Evolutionary conservation across 257 asterid species (phyloP), one percentile per base, ranked within the genome.

Genomic region (Ilex asprella): DNA sequence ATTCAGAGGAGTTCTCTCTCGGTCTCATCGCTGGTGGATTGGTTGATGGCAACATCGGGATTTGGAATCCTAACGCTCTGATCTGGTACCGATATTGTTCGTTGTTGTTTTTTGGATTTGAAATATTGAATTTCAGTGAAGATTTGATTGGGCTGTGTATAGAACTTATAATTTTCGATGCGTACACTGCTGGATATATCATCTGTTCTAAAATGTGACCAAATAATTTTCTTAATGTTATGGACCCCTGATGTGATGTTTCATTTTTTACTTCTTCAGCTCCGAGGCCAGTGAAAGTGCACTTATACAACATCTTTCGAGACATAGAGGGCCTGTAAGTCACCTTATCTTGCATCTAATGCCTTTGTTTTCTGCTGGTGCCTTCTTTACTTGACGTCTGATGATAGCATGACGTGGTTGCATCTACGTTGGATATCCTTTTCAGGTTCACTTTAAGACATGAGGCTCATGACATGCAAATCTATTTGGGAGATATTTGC

Each of bases 1-100:
- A 74, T 64, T 89, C 99, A 2, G 96, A 86, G 63, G 96, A 89
- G 65, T 92, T 65, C 58, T 62, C 87, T 16, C 78, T 83, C 29
- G 99, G 99, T 12, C 75, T 92, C 56, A 78, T 92, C 66, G 99
- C 99, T 27, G 99, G 99, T 70, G 99, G 99, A 35, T 87, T 92
- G 21, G 95, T 85, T 30, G 99, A 92, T 74, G 99, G 99, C 51
- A 86, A 74, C 82, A 86, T 92, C 79, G 89, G 91, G 31, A 84
- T 92, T 21, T 92, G 99, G 99, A 89, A 92, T 79, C 99, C 99
- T 2, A 86, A 79, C 74, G 59, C 68, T 52, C 66, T 92, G 84
- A 86, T 92, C 91, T 73, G 86, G 99, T 92, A 76, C 78, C 1
- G 54, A 49, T 49, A 11, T 11, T 49, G 54, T 12, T 49, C 8